Conservation (phyloP, 208 protist species). For the Leishmania turanica region DNA sequence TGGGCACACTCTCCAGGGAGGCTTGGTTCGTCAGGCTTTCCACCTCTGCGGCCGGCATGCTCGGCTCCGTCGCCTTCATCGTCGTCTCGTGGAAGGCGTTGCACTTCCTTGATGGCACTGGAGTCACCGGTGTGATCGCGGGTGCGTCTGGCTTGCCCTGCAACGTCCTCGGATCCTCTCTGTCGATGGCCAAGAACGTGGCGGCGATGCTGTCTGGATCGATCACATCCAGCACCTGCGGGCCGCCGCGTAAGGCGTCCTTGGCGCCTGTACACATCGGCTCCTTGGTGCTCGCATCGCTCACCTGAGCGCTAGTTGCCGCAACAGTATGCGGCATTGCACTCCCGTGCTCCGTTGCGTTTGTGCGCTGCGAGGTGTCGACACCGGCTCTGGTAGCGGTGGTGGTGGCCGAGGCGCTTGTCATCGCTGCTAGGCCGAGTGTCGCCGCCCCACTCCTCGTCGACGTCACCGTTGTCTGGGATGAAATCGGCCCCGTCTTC, state of each 20-base stretch:
- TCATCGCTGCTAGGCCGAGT: background rate
- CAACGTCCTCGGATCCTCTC: conserved; percentile 8
- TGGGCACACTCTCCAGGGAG: background rate
- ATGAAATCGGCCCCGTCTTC: background rate
- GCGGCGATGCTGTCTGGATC: conserved; percentile 11
- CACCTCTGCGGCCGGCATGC: background rate
- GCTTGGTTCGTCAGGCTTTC: background rate
- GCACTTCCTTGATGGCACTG: background rate
- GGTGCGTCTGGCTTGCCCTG: conserved; percentile 7
- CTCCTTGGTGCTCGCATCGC: background rate
- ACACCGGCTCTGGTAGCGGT: background rate
- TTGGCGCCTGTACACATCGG: background rate
- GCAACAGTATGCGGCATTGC: background rate
- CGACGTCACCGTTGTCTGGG: background rate
- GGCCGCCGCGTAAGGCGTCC: background rate
- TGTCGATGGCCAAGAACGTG: conserved; percentile 15
- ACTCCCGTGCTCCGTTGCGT: background rate
- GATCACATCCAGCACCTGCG: conserved; percentile 4
- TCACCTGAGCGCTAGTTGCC: background rate
- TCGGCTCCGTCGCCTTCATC: background rate
- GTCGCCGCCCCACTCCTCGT: background rate
- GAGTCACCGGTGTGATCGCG: background rate
- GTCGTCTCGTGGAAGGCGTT: conserved; percentile 4
- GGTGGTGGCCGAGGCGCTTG: background rate
- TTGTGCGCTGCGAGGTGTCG: background rate